Evolutionary conservation across 108 stramenopile species (phyloP).

Genomic region (Cyclostephanos tholiformis): DNA sequence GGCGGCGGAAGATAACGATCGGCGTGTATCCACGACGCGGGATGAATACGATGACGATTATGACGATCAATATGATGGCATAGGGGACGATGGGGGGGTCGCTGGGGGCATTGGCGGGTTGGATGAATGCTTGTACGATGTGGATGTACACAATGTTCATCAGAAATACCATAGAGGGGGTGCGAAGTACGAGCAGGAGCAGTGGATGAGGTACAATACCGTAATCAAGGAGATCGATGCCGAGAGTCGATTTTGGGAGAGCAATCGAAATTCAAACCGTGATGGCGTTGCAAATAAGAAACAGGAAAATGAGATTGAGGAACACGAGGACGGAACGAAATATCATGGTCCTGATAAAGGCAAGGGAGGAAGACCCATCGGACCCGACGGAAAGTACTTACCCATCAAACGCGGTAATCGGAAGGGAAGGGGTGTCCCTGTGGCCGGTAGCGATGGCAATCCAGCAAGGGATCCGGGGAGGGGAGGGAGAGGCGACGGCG

Average conservation of each 20-base stretch:
- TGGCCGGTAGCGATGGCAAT: constrained; percentile 4
- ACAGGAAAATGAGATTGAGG: constrained; percentile 22
- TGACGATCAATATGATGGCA: constrained; percentile 86
- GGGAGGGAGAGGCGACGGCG: constrained; percentile 14
- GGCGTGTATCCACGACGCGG: constrained; percentile 1
- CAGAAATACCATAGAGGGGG: constrained; percentile 43
- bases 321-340: constrained; percentile 44
- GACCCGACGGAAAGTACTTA: constrained; percentile 76
- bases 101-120: constrained; percentile 55
- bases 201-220: constrained; percentile 69
- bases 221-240: constrained; percentile 59
- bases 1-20: background rate
- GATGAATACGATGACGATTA: constrained; percentile 88
- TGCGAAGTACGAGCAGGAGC: constrained; percentile 44
- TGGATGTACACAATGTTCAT: constrained; percentile 68
- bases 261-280: constrained; percentile 41
- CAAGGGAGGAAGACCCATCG: constrained; percentile 79
- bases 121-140: constrained; percentile 58
- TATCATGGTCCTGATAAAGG: constrained; percentile 86
- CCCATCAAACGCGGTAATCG: constrained; percentile 55
- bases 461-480: constrained; percentile 18
- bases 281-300: constrained; percentile 15
- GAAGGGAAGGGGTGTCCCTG: constrained; percentile 24
- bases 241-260: constrained; percentile 75
- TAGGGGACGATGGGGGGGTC: constrained; percentile 59